Base-by-base conservation (phyloP, 768 basidiomycete species). In the Leccinum imitatum region DNA sequence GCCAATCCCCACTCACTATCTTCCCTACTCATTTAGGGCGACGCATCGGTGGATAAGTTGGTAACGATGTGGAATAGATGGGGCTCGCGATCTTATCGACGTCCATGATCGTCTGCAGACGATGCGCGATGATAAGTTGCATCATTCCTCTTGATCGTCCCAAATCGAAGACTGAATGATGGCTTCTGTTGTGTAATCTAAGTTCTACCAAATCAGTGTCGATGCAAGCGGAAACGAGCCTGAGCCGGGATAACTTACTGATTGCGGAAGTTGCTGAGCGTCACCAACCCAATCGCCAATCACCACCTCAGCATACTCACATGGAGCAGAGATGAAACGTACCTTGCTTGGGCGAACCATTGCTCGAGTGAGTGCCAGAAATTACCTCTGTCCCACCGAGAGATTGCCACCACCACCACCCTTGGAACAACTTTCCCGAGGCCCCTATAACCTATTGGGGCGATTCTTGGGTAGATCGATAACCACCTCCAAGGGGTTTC, bases 351-450 rank as follows among this genome's bases (percentile, higher is more conserved):
- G 68, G 21, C 85, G 72, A 3, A 86, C 79, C 58, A 86, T 80
- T 2, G 85, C 85, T 30, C 85, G 74, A 1, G 86, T 84, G 0
- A 87, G 74, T 0, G 84, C 84, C 19, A 87, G 70, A 14, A 87
- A 79, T 67, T 87, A 85, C 10, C 84, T 73, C 65, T 87, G 82
- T 4, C 85, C 84, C n/a, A 86, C 78, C 6, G 79, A 82, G n/a
- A 83, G 66, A 61, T 82, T 82, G 5, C 72, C 56, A 0, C 80
- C 80, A 2, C 79, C 81, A 23, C 74, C 75, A 44, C 41, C 41
- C 41, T 44, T 19, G 41, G 41, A 17, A 8, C 41, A 44, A 44
- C 41, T 44, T 44, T 44, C 41, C n/a, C 41, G n/a, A 44, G n/a
- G 41, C 41, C 41, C 41, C 41, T 19, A 44, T 19, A 19, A 9